Base-by-base conservation (phyloP, 768 basidiomycete species). In the Lepiota venenata region DNA sequence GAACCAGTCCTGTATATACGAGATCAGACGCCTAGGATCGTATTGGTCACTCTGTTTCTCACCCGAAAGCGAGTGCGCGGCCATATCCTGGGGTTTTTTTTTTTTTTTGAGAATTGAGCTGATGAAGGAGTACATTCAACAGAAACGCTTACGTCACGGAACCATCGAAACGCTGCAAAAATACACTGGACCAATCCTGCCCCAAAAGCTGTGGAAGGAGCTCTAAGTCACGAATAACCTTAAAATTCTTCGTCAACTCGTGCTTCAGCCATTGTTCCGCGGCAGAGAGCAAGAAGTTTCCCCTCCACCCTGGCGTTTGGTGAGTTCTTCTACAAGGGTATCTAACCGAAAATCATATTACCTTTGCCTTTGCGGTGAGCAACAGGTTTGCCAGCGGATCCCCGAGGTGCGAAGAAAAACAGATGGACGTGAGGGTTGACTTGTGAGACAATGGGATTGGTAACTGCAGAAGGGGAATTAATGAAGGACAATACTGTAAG, bases 201-300 rank as follows among this genome's bases (percentile, higher is more conserved):
- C 95, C 95, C 4, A 96, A 74, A 2, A 98, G 62, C 55, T 93
- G 87, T n/a, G 97, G 97, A 51, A 98, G 77, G 18, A 99, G 80
- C 65, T 99, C 97, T 1, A 99, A 79, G 66, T 98, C 97, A 39
- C 97, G 87, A 55, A 99, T 99, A 47, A 98, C 91, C 73, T 91
- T 93, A 79, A 96, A 95, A 65, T 98, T 97, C 76, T 98, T 98
- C 3, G 93, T 91, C 11, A 99, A 74, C 65, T 98, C 96, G 40
- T 97, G 82, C 67, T 98, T 98, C 56, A 97, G 76, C 83, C 91
- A 94, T 60, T 96, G 94, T 67, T 98, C 94, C 3, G 88, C 87
- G 1, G 94, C 94, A 2, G 92, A 93, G 9, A 98, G 71, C 16
- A 98, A 63, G 66, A 93, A 98, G 45, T 97, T 97, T 45, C 95